Base-by-base conservation (phyloP, 129 eudicot genomes). In the Lonicera japonica region DNA sequence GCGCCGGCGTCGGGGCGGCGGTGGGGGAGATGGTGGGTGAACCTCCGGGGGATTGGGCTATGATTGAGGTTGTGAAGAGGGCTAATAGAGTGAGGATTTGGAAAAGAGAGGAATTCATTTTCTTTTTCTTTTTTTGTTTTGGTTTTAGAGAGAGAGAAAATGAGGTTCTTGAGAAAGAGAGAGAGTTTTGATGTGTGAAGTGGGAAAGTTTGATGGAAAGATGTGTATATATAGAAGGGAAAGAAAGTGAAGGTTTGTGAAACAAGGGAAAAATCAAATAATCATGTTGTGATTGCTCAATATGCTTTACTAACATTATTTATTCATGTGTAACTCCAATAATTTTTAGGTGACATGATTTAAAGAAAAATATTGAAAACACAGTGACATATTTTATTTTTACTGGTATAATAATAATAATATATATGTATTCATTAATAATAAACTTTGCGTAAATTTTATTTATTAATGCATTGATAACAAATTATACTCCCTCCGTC, bases 11-110 rank as follows among this genome's bases (percentile, higher is more conserved):
- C 7, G 96, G 92, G 17, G 79, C 25, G 74, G 94, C 69, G 13
- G 81, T 62, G 47, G 94, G 94, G 0, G 94, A 67, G 66, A 78
- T 73, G 11, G 60, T 77, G 21, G 96, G 94, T 29, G 96, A 56
- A 1, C 81, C 81, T 8, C 72, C 59, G 3, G 96, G 96, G 5
- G 95, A 50, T 73, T 89, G 96, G 19, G 96, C 94, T 18, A 67
- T 73, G 70, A 81, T 79, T 20, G 94, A 67, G 66, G 85, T 72
- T 71, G 83, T 79, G 21, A 85, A 54, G 29, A 88, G 78, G 4
- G 90, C 73, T 23, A 78, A n/a, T 39, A 89, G 63, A 16, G 82
- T 38, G 40, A 85, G 20, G 23, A 68, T 46, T 48, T 85, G 79
- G 39, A 84, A 41, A 21, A 63, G 58, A 62, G 80, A 43, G 2